Evolutionary conservation across 1,284 basidiomycete genomes (phyloP), one percentile per base, ranked within the genome.

Genomic region (Melampsora abietis-canadensis): DNA sequence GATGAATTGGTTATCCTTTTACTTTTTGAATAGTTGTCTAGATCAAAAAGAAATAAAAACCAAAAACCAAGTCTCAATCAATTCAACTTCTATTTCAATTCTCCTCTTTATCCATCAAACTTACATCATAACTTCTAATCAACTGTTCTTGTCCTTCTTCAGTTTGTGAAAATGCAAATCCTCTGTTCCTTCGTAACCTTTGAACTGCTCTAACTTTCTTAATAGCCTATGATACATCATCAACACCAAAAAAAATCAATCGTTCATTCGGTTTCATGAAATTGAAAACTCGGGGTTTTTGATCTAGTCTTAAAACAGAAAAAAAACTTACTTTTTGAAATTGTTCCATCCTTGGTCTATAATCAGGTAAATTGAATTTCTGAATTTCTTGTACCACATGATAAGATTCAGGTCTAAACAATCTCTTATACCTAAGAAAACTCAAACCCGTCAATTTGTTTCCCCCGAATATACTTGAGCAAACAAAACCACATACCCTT

Each of bases 311-410:
- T 54, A 12, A 24, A 46, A 40, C 10, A 6, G 17, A 12, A 14
- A 31, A 54, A 24, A 17, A 24, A n/a, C 76, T 8, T 17, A 78
- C 78, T 77, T 82, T 82, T 69, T 83, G 83, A 79, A 84, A 84
- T 88, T 98, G 95, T 83, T 96, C 95, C 84, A 98, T 95, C 75
- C 95, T 86, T 1, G 96, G 96, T 59, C 96, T 86, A 82, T 98
- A 97, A 81, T 99, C 96, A 10, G 94, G 93, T 76, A 97, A 89
- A 81, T 97, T 96, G 85, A 96, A 97, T 84, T 97, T 97, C 60
- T 79, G 80, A 67, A 87, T 85, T 82, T 98, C 96, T 81, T 98
- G 95, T 0, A 95, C 94, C 78, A 98, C 93, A 82, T 99, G 95
- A 82, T 98, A 98, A 19, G 93, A 89, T 63, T 88, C 86, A 0